phyloP scores from a whole-genome alignment of 1,139 yeast species.

The Blastobotrys malaysiensis region DNA sequence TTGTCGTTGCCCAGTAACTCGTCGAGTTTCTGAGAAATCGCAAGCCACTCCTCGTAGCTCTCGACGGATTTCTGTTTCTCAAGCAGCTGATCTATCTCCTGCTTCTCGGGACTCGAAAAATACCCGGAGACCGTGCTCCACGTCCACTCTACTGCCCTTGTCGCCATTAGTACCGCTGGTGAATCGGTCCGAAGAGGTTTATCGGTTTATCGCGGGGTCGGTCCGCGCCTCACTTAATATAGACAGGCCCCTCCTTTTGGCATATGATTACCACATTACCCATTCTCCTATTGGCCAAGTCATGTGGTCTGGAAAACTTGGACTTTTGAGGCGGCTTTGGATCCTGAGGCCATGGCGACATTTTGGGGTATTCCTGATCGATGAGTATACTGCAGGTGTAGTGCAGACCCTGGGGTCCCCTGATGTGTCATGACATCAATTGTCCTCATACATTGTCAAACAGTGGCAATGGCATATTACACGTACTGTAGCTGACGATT shows the following conservation, averaged over 20 bases:
- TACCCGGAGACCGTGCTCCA: not conserved
- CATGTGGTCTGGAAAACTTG: not conserved
- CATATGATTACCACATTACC: not conserved
- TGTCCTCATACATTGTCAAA: too few relatives aligned
- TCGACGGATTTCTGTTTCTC: conserved; percentile 33
- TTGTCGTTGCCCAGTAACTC: conserved; percentile 52
- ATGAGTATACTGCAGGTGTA: too few relatives aligned
- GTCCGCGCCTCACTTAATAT: not conserved
- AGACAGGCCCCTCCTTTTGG: not conserved
- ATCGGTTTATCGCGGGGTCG: not conserved
- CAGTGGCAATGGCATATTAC: too few relatives aligned
- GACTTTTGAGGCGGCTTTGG: too few relatives aligned
- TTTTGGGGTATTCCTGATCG: too few relatives aligned
- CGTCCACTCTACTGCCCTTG: not conserved
- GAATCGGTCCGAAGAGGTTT: not conserved
- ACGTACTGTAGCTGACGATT: too few relatives aligned
- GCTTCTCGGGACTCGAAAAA: not conserved
- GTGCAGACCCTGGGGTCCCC: too few relatives aligned
- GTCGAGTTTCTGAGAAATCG: conserved; percentile 59
- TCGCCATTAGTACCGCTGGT: not conserved
- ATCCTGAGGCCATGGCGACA: too few relatives aligned
- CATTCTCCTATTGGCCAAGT: not conserved
- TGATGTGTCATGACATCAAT: too few relatives aligned
- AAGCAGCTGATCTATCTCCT: conserved; percentile 3
- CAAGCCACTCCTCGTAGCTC: conserved; percentile 68